Evolutionary conservation across 768 basidiomycete genomes (phyloP).

Genomic region (Lyophyllum semitale): DNA sequence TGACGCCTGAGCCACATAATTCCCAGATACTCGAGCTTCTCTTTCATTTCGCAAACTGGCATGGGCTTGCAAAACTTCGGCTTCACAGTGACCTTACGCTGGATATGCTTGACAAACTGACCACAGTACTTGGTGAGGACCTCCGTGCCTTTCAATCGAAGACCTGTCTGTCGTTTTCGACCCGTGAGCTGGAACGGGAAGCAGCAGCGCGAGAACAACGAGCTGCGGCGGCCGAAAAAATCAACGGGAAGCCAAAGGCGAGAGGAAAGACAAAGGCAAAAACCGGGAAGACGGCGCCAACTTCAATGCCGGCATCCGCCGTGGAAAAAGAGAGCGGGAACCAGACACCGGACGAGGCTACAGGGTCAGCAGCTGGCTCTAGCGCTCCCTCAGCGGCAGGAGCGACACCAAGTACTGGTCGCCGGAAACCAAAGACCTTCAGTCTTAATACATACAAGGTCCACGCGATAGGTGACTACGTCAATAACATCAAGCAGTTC

Average conservation of each 20-base stretch:
- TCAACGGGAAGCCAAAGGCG: background rate
- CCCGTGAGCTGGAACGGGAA: background rate
- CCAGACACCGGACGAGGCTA: background rate
- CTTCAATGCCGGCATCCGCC: background rate
- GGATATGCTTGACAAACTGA: constrained; percentile 15
- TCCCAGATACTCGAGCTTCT: constrained; percentile 21
- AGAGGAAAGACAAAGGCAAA: too few relatives aligned
- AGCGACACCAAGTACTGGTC: too few relatives aligned
- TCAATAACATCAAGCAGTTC: constrained; percentile 16
- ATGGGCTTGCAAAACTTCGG: constrained; percentile 24
- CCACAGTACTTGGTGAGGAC: constrained; percentile 18
- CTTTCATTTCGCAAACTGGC: constrained; percentile 28
- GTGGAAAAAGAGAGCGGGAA: too few relatives aligned
- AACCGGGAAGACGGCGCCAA: too few relatives aligned
- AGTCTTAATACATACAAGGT: constrained; percentile 28
- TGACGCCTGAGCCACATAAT: constrained; percentile 16
- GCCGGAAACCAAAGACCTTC: background rate
- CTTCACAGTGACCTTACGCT: constrained; percentile 6
- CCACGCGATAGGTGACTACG: constrained; percentile 31
- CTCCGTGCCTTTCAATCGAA: constrained; percentile 23
- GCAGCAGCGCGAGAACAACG: background rate
- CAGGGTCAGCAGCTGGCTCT: too few relatives aligned
- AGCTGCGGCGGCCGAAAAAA: background rate
- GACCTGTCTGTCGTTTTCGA: background rate
- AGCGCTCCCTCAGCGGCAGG: too few relatives aligned